Base-by-base conservation (phyloP, 2,329 filamentous ascomycete genomes). In the Lachnellula subtilissima region DNA sequence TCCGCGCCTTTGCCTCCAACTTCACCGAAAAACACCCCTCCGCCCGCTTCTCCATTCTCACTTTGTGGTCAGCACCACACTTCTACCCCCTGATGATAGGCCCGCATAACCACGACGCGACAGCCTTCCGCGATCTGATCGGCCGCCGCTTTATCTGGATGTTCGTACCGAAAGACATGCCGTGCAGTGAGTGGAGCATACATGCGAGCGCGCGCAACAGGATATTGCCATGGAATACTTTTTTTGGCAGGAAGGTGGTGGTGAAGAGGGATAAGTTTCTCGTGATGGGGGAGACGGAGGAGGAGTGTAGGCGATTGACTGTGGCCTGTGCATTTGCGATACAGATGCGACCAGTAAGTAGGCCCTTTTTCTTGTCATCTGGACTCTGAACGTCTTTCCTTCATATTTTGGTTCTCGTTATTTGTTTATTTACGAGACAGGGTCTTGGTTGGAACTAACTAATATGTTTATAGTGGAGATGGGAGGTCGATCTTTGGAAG, bases 401-500 rank as follows among this genome's bases (percentile, higher is more conserved):
- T 25, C 5, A 4, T 6, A 25, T 25, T 7, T 25, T 25, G 5
- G 5, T 25, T 25, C 25, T 25, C 7, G 25, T 7, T 7, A 7
- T 25, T 14, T 79, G n/a, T 14, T 2, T 39, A 9, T 39, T 14
- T 14, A 11, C 12, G 37, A n/a, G 12, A 6, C 1, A n/a, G 37
- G 7, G 12, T 14, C 1, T 39, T 39, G 37, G 37, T 3, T 5
- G 3, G n/a, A 3, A 39, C 1, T 14, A 39, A 14, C 5, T 5
- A 39, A 5, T 39, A 14, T 39, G 5, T 14, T 5, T 14, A 14
- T 14, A 39, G 12, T 14, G 76, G 76, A 68, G 74, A 53, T 61
- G 74, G 56, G 78, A 81, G 71, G 68, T 80, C 42, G 77, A 81
- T 67, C 70, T 78, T 46, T 78, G 75, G 76, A 74, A 73, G 67